A percentile compares a stretch with the other conserved stretches of the same genome.
phyloP scores from a whole-genome alignment of 148 eudicot species.

The Vaccinium vitisidaea region DNA sequence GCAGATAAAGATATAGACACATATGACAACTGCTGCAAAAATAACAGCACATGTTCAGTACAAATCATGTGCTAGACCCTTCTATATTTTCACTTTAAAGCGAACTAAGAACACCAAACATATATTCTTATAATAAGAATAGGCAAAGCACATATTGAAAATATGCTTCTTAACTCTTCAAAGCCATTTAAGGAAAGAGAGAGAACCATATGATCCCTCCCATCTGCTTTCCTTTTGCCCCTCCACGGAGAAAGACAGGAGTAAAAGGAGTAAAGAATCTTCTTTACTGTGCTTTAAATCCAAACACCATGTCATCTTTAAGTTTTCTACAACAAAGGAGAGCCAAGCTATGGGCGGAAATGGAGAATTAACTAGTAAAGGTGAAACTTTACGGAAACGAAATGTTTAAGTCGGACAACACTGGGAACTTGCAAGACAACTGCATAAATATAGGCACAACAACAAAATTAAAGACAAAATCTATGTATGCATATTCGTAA shows the following conservation, averaged over 20 bases:
- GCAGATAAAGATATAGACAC: background rate
- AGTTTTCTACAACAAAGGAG: background rate
- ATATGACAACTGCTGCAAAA: background rate
- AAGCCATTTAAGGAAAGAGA: background rate
- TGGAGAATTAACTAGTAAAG: background rate
- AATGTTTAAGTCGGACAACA: background rate
- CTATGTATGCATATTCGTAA: background rate
- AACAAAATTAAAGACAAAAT: background rate
- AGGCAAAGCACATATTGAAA: background rate
- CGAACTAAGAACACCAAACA: background rate
- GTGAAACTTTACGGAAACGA: background rate
- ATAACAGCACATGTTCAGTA: background rate
- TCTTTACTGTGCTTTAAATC: slow-evolving; percentile 9
- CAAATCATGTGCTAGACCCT: background rate
- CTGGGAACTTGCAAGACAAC: background rate
- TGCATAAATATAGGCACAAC: background rate
- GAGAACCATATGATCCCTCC: background rate
- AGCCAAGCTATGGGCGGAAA: background rate
- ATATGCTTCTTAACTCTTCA: background rate
- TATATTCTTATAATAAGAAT: background rate
- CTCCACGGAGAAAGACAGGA: background rate
- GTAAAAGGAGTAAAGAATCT: background rate
- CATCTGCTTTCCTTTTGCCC: slow-evolving; percentile 1
- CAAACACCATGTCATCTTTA: background rate
- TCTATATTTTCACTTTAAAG: background rate